Evolutionary conservation across 176 grass and related monocot genomes (phyloP), one percentile per base, ranked within the genome.

Genomic region (Cymbopogon citratus): DNA sequence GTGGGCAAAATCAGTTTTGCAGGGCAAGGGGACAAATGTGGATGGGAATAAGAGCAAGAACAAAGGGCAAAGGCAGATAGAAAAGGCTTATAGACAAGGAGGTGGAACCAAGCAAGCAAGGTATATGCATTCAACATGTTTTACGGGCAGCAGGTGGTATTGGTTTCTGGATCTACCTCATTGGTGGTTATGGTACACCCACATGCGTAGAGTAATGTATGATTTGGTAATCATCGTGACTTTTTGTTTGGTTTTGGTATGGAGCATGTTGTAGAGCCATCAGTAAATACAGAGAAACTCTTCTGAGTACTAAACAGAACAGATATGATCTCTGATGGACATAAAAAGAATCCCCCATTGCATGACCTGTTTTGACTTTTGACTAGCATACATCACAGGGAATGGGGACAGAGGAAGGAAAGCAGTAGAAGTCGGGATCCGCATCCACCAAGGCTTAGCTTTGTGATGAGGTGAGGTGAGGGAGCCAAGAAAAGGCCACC

Each of bases 401-500:
- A 41, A 15, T 14, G 41, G 10, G 69, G 24, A 70, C 40, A 34
- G 39, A 75, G 69, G 31, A 85, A 62, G 29, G 5, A 27, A 40
- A 38, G 82, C 75, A 31, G 26, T 34, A 41, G 56, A 61, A 49
- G 36, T 46, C 25, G 74, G 49, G 65, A 65, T 52, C 5, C 81
- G 61, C 8, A 65, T 52, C 5, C 81, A 68, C 8, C 44, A 9
- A 66, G 8, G 44, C 9, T 61, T 61, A 5, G 41, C 27, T 84
- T 64, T 51, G 56, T 6, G 81, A 78, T 88, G 59, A n/a, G 74
- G 65, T 88, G 59, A n/a, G 74, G 65, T 74, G 15, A 79, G 86
- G 76, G 74, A 78, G 36, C 14, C 9, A 44, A 27, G 38, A 78
- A 43, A 78, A 21, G 57, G 38, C 21, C 51, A 21, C 49, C 7